Evolutionary conservation across 768 basidiomycete genomes (phyloP), one percentile per base, ranked within the genome.

Genomic region (Pleurotus tuoliensis): DNA sequence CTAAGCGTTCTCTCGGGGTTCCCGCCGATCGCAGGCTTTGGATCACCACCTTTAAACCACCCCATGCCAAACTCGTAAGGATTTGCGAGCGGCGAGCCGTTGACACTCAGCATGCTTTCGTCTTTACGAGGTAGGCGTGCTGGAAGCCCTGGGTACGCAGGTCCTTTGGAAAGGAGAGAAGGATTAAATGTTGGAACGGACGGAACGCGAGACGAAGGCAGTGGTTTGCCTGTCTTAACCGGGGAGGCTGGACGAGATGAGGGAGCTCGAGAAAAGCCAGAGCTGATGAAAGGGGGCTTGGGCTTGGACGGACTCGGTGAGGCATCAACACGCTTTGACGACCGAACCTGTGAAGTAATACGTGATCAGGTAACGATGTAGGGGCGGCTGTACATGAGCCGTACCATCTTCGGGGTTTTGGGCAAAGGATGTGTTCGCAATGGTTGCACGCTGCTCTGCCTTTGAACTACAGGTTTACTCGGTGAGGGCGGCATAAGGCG

Each of bases 11-110:
- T 41, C 50, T 47, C 51, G 30, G 37, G 72, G 12, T 64, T 61
- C 25, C 64, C 67, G 15, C 58, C 62, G 22, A 56, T 44, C 27
- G 52, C 27, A 7, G 20, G 58, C 22, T 55, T 45, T 27, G 24
- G 68, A 58, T 75, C 73, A 34, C 73, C 63, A 2, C 75, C 73
- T 59, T 76, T 75, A 61, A 86, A 79, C 84, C 84, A 83, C 39
- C 79, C 74, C 45, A 84, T 65, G 16, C 84, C 86, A 61, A 86
- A 82, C 58, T 84, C 76, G 63, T 86, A 88, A 1, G 90, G 90
- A 66, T 92, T 92, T 15, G 85, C 82, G 15, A 93, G 76, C 0
- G 92, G 92, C 0, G 89, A 91, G 3, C 92, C 92, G 58, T 94
- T 93, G 16, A 88, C 69, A 63, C 90, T 90, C 49, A 92, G 76